Percentiles rank a stretch among this genome's conserved stretches.
Evolutionary conservation across 495 filamentous ascomycete species (phyloP).

Genomic region (Xylaria flabelliformis): DNA sequence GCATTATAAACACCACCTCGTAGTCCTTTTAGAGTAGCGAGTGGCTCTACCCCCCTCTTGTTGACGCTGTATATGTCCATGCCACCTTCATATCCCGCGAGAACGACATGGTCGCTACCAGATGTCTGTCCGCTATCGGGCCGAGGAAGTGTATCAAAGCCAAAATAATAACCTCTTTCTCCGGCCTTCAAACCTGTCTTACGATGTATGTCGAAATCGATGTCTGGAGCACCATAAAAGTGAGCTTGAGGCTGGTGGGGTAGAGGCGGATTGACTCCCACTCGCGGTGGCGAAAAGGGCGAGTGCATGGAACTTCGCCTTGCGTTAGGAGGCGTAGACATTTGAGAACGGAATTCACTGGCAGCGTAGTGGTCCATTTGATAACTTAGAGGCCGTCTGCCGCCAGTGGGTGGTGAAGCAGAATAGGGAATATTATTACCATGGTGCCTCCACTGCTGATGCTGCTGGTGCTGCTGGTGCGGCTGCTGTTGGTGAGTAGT

Average conservation of each 20-base stretch:
- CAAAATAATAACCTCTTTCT: conserved; percentile 72
- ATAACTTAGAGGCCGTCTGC: conserved; percentile 57
- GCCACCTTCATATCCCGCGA: conserved; percentile 77
- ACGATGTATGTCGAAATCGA: conserved; percentile 68
- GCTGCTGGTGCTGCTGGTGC: conserved; percentile 30
- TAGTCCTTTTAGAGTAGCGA: conserved; percentile 74
- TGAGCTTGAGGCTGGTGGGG: conserved; percentile 84
- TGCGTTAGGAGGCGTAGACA: conserved; percentile 48
- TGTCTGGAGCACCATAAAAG: conserved; percentile 68
- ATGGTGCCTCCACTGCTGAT: conserved; percentile 42
- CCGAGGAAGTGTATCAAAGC: conserved; percentile 73
- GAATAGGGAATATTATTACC: conserved; percentile 50
- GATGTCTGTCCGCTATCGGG: conserved; percentile 53
- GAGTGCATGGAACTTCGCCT: conserved; percentile 68
- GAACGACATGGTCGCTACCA: conserved; percentile 69
- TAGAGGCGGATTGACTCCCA: conserved; percentile 66
- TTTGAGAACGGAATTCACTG: conserved; percentile 52
- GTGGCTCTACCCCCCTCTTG: conserved; percentile 67
- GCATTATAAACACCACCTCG: conserved; percentile 82
- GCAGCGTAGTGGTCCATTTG: conserved; percentile 58
- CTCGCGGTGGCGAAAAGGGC: conserved; percentile 53
- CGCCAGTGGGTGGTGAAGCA: conserved; percentile 54
- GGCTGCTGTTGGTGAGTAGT: conserved; percentile 32
- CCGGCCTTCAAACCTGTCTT: conserved; percentile 61
- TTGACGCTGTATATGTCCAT: conserved; percentile 74